Base-by-base conservation (phyloP, 192 early-diverging fungal species). In the Podila epicladia region DNA sequence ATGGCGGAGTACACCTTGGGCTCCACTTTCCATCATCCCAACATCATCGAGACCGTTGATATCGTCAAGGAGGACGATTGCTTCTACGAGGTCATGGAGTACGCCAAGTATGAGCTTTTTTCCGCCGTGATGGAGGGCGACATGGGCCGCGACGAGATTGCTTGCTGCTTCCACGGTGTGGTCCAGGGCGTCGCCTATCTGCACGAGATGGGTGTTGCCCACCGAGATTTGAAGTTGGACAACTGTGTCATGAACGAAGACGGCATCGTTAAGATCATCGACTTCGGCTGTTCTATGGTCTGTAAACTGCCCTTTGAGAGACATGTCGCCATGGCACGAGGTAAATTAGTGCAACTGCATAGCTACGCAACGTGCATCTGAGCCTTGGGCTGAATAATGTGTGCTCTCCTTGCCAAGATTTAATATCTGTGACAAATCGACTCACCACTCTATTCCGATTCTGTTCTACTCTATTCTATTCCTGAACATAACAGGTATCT, bases 261-360 rank as follows among this genome's bases (percentile, higher is more conserved):
- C 15, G 92, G 92, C n/a, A 85, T 91, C 51, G 75, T 98, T 73
- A 98, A 98, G 78, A 93, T 98, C 67, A 97, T 95, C 29, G 97
- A 98, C 69, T 98, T 98, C 87, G 97, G 97, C 31, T 95, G 95
- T 64, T 92, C 92, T 0, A 90, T 87, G 38, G 96, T 98, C 19
- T 98, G 92, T 76, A 88, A 92, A 63, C 90, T 90, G 50, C 95
- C 94, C 9, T 97, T 95, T 85, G 89, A 91, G 60, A 71, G 67
- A n/a, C 72, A 82, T 31, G 63, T 83, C 17, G 48, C 59, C 2
- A 20, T 67, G 32, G 66, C 60, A 22, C 64, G 78, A 82, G 87
- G 86, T 87, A 82, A 62, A 17, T 68, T 59, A 33, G 0, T 82
- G 24, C 75, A 45, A 45, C 11, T 45, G 15, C 41, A 45, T 15